Evolutionary conservation across 805 yeast species (phyloP).

Genomic region (Candida ponderosae): DNA sequence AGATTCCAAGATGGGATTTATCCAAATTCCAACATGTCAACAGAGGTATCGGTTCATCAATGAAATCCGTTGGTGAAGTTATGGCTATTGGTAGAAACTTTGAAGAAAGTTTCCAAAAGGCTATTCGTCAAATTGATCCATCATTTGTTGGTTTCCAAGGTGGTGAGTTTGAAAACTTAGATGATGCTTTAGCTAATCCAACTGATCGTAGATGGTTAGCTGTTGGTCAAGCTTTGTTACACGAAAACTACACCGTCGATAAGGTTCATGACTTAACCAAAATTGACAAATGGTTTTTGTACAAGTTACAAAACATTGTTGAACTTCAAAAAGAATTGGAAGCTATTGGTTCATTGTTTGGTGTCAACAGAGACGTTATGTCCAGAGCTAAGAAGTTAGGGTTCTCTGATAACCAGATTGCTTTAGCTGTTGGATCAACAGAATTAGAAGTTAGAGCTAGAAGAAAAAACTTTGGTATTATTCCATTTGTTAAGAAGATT

Average conservation of each 20-base stretch:
- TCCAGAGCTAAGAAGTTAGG: conserved; percentile 86
- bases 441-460: conserved; percentile 79
- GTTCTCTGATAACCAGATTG: conserved; percentile 92
- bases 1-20: conserved; percentile 98
- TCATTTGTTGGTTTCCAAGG: conserved; percentile 89
- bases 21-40: conserved; percentile 92
- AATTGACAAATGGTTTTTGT: conserved; percentile 93
- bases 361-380: conserved; percentile 62
- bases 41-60: conserved; percentile 88
- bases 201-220: conserved; percentile 98
- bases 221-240: conserved; percentile 92
- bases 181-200: conserved; percentile 71
- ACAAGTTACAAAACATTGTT: conserved; percentile 90
- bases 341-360: conserved; percentile 46
- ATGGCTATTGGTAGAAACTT: conserved; percentile 98
- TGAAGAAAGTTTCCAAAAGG: conserved; percentile 97
- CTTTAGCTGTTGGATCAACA: conserved; percentile 57
- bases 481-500: conserved; percentile 93
- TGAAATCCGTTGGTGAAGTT: conserved; percentile 99
- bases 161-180: conserved; percentile 68
- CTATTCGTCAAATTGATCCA: conserved; percentile 93
- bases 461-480: conserved; percentile 72
- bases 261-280: conserved; percentile 85
- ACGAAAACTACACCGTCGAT: conserved; percentile 87
- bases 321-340: conserved; percentile 79